Percentiles rank a stretch among this genome's conserved stretches.
These are phyloP conservation scores for Cymbidium sinense DNA, from an alignment of 106 monocot genomes.

Conservation along the genomic window DNA sequence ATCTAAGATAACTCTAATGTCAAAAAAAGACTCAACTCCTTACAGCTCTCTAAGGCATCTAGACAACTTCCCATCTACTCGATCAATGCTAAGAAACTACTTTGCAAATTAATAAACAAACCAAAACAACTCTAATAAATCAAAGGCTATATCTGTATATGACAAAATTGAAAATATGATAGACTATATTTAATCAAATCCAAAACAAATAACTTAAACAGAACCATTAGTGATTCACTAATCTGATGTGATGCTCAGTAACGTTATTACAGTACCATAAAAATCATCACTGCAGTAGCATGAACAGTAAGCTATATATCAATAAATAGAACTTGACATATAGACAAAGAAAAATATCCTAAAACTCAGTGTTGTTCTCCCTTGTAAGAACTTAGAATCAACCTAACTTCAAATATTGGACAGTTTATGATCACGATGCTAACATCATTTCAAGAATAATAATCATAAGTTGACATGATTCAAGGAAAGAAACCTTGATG, in stretches of 20 bases:
- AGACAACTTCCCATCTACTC: background rate
- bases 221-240: background rate
- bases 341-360: background rate
- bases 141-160: background rate
- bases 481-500: background rate
- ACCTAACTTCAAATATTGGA: background rate
- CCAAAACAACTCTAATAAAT: background rate
- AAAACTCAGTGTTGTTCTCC: background rate
- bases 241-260: background rate
- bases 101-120: background rate
- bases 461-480: too few species aligned
- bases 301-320: background rate
- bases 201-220: background rate
- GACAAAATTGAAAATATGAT: background rate
- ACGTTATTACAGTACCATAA: background rate
- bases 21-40: background rate
- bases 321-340: background rate
- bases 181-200: background rate
- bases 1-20: background rate
- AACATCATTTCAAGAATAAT: too few species aligned
- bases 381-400: background rate
- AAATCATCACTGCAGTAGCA: background rate
- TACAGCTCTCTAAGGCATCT: background rate
- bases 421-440: background rate
- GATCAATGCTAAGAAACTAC: background rate